A percentile compares a stretch with the other conserved stretches of the same genome.
phyloP scores from a whole-genome alignment of 768 basidiomycete species.

The Sutorius australiensis region DNA sequence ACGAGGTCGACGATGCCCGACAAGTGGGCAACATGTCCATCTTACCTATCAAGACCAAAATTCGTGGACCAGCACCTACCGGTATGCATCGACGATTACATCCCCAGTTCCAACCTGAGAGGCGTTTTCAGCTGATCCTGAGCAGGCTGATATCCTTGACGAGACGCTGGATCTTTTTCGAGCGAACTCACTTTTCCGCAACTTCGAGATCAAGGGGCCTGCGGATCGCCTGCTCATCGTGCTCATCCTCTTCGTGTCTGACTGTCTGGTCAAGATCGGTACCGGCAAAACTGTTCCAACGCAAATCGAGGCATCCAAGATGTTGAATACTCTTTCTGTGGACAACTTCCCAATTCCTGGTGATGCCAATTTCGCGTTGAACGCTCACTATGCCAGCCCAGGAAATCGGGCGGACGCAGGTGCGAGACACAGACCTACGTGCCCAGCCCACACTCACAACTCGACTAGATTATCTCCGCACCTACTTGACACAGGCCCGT shows the following conservation, averaged over 20 bases:
- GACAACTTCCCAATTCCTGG: conserved; percentile 94
- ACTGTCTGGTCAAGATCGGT: conserved; percentile 91
- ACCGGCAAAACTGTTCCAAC: conserved; percentile 60
- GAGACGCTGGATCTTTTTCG: conserved; percentile 96
- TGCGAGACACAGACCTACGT: conserved; percentile 33
- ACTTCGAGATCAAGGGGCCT: conserved; percentile 99
- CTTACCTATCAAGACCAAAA: conserved; percentile 85
- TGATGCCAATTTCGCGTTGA: conserved; percentile 91
- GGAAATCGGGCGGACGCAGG: conserved; percentile 75
- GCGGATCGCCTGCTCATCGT: conserved; percentile 95
- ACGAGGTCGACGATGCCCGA: conserved; percentile 76
- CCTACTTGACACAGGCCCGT: conserved; percentile 88
- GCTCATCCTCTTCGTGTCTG: conserved; percentile 95
- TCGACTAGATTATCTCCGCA: conserved; percentile 74
- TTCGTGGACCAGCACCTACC: conserved; percentile 88
- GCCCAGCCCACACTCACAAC: conserved; percentile 7
- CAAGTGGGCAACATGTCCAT: conserved; percentile 88
- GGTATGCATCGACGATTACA: conserved; percentile 40
- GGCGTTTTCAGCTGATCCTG: conserved; percentile 61
- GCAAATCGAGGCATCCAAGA: conserved; percentile 83
- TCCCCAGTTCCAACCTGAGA: conserved; percentile 10
- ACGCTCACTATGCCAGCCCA: conserved; percentile 86
- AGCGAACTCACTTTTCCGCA: conserved; percentile 97
- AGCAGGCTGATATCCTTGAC: conserved; percentile 85
- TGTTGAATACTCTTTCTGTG: conserved; percentile 87